phyloP scores from a whole-genome alignment of 2,329 filamentous ascomycete genomes.

The Neoarthrinium moseri region DNA sequence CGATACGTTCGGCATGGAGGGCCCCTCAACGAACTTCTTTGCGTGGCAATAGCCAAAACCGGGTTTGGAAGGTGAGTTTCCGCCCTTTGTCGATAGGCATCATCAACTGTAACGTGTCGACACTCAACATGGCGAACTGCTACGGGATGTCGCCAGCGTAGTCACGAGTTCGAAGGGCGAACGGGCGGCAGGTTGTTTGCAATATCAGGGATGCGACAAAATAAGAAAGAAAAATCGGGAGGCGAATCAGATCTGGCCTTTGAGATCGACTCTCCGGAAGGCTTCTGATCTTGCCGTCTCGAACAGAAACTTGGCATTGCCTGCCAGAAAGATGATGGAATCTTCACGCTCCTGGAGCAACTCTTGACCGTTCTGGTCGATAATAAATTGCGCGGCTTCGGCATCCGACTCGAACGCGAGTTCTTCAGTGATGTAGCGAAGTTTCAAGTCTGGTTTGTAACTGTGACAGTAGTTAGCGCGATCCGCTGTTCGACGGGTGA shows the following conservation, averaged over 20 bases:
- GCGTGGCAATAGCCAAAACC: too few relatives aligned
- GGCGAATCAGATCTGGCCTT: constrained; percentile 81
- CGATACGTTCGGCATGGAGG: too few relatives aligned
- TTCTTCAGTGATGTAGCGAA: constrained; percentile 93
- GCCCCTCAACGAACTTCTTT: too few relatives aligned
- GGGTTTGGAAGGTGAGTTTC: too few relatives aligned
- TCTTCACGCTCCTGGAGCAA: constrained; percentile 76
- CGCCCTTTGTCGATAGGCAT: too few relatives aligned
- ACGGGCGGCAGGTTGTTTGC: too few relatives aligned
- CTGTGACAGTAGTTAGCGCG: constrained; percentile 56
- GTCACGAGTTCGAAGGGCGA: too few relatives aligned
- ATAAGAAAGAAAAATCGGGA: constrained; percentile 13
- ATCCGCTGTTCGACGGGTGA: background rate
- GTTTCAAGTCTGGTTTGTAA: constrained; percentile 86
- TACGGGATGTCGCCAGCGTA: too few relatives aligned
- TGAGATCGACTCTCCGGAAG: constrained; percentile 90
- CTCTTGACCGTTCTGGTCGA: constrained; percentile 72
- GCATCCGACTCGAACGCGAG: constrained; percentile 92
- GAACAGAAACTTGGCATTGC: constrained; percentile 72
- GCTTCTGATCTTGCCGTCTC: constrained; percentile 71
- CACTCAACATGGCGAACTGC: too few relatives aligned
- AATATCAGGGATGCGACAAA: constrained; percentile 16
- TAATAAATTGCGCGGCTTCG: constrained; percentile 87
- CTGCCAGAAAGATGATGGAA: constrained; percentile 70
- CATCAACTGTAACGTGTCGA: too few relatives aligned